Percentiles rank a stretch among this genome's conserved stretches.
Conservation (phyloP, 2,329 filamentous ascomycete genomes). For the Aschersonia sp. region DNA sequence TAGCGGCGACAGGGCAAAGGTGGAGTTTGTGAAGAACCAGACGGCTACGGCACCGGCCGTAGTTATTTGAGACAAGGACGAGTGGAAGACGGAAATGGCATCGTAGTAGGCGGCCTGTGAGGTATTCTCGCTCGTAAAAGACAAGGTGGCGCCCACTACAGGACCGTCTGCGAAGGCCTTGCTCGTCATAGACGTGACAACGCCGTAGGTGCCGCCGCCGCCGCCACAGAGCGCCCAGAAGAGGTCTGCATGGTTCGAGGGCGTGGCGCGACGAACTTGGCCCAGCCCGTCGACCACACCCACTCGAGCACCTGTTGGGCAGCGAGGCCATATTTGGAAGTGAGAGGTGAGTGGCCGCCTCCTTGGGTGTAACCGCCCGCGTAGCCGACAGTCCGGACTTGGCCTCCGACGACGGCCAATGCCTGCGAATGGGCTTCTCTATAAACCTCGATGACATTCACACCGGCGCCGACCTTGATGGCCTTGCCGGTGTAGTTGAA, state of each 20-base stretch:
- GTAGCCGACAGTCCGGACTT: slow-evolving; percentile 40
- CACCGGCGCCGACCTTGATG: slow-evolving; percentile 39
- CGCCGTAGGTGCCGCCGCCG: slow-evolving; percentile 32
- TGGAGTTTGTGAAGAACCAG: neutral
- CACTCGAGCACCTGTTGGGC: slow-evolving; percentile 43
- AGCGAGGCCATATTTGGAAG: slow-evolving; percentile 36
- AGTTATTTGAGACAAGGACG: slow-evolving; percentile 3
- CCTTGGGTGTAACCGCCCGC: slow-evolving; percentile 49
- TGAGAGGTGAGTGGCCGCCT: slow-evolving; percentile 40
- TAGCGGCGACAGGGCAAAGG: neutral
- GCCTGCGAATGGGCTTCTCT: slow-evolving; percentile 28
- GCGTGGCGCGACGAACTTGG: slow-evolving; percentile 29
- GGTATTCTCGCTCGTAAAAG: slow-evolving; percentile 4
- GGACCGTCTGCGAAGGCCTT: slow-evolving; percentile 15
- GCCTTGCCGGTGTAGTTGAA: slow-evolving; percentile 33
- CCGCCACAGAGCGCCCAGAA: slow-evolving; percentile 48
- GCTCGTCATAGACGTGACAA: slow-evolving; percentile 24
- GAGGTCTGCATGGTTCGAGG: slow-evolving; percentile 27
- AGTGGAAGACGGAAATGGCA: neutral
- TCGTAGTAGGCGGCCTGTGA: neutral
- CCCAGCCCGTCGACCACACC: slow-evolving; percentile 39
- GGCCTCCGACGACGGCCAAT: slow-evolving; percentile 37
- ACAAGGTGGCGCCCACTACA: slow-evolving; percentile 13
- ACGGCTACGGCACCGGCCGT: neutral
- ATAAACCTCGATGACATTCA: slow-evolving; percentile 33